Percentiles rank a stretch among this genome's conserved stretches.
Evolutionary conservation across 345 rosid genomes (phyloP).

Genomic region (Eutrema heterophyllum): DNA sequence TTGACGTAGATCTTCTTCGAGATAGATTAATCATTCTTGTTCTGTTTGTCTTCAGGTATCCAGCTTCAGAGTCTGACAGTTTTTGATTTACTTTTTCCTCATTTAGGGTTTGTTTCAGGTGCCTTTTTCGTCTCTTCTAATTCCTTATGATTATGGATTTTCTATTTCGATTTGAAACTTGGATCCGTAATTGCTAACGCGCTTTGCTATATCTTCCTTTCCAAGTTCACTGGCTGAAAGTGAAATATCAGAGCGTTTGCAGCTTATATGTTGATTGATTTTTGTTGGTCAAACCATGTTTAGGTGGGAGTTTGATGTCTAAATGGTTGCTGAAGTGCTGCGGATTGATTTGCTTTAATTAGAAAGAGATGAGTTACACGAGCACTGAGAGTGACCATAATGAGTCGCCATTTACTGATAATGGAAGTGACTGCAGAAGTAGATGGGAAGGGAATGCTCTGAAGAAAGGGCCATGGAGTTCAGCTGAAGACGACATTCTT

Average conservation of each 20-base stretch:
- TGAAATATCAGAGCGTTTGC: not conserved
- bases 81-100: not conserved
- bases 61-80: not conserved
- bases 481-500: conserved; percentile 83
- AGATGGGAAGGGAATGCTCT: conserved; percentile 41
- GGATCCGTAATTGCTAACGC: not conserved
- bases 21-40: not conserved
- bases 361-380: conserved; percentile 58
- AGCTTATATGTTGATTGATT: not conserved
- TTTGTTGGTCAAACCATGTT: not conserved
- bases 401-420: conserved; percentile 47
- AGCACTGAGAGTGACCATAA: conserved; percentile 48
- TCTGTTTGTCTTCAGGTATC: not conserved
- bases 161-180: not conserved
- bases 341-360: conserved; percentile 31
- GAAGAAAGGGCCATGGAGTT: conserved; percentile 98
- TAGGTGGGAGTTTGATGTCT: conserved; percentile 34
- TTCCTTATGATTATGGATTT: not conserved
- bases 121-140: not conserved
- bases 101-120: not conserved
- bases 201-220: not conserved
- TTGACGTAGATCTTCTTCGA: not conserved
- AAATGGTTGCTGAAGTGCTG: conserved; percentile 36
- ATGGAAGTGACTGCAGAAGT: conserved; percentile 39
- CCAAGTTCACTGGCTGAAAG: not conserved